A percentile compares a stretch with the other conserved stretches of the same genome.
Evolutionary conservation across 2,329 filamentous ascomycete species (phyloP).

Genomic region (Trichoderma endophyticum): DNA sequence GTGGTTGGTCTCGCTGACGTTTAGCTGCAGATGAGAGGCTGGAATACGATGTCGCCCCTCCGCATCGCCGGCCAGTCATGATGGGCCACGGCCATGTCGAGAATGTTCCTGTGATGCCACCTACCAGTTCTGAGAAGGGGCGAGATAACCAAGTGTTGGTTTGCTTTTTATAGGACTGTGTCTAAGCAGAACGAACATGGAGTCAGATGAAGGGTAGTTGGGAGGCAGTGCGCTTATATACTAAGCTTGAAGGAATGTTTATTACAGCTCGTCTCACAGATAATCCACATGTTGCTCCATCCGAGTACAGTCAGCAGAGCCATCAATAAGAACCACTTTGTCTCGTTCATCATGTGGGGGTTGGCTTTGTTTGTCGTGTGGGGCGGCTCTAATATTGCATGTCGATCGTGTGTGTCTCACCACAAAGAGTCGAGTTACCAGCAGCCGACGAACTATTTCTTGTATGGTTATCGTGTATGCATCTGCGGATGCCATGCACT

Average conservation of each 20-base stretch:
- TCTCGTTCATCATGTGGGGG: neutral
- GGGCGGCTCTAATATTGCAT: conserved; percentile 1
- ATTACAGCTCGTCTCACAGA: neutral
- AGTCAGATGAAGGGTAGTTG: neutral
- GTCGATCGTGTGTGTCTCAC: conserved; percentile 12
- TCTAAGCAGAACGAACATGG: neutral
- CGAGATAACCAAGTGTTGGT: neutral
- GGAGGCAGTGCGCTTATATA: neutral
- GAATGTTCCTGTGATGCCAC: neutral
- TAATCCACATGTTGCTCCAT: neutral
- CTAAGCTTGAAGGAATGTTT: neutral
- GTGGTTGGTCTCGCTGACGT: conserved; percentile 2
- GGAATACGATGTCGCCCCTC: conserved; percentile 6
- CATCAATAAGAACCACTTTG: neutral
- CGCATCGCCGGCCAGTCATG: neutral
- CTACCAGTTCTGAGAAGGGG: neutral
- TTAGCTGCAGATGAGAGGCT: neutral
- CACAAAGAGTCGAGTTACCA: neutral
- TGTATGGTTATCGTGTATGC: neutral
- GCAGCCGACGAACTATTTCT: neutral
- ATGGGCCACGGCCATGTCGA: neutral
- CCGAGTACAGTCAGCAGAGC: neutral
- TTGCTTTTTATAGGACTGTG: neutral
- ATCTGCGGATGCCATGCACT: neutral
- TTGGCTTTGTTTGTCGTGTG: neutral